Evolutionary conservation across 2,329 filamentous ascomycete genomes (phyloP).

Genomic region (Venturia asperata): DNA sequence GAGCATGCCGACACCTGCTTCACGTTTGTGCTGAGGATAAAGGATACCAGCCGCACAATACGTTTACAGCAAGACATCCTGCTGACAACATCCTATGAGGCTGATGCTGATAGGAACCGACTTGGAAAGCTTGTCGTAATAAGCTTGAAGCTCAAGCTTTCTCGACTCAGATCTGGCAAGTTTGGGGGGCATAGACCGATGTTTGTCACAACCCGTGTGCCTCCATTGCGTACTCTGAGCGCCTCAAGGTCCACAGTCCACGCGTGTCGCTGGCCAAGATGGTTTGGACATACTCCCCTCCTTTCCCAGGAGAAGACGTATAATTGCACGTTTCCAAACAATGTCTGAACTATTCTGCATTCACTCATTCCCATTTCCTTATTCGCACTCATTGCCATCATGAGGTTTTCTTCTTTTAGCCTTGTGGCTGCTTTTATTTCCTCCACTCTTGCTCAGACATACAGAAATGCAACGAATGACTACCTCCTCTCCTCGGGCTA

Average conservation of each 20-base stretch:
- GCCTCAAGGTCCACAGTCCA: background rate
- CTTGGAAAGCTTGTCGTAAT: no score
- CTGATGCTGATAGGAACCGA: no score
- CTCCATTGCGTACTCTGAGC: background rate
- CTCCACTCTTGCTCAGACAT: background rate
- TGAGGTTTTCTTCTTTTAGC: slow-evolving; percentile 4
- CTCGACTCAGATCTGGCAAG: background rate
- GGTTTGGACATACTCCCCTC: background rate
- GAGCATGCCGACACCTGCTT: no score
- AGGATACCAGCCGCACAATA: background rate
- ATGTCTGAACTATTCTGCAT: background rate
- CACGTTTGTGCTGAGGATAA: background rate
- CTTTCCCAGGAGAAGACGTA: background rate
- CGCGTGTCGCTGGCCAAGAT: background rate
- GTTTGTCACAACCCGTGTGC: background rate
- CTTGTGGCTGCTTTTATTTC: background rate
- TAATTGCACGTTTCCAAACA: background rate
- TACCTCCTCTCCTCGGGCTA: background rate
- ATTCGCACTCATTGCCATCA: background rate
- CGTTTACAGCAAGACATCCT: background rate
- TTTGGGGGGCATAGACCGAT: background rate
- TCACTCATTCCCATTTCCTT: background rate
- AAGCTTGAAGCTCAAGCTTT: background rate
- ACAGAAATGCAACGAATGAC: background rate
- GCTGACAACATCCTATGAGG: background rate